phyloP scores from a whole-genome alignment of 2,329 filamentous ascomycete species.

The Aspergillus transmontanensis region DNA sequence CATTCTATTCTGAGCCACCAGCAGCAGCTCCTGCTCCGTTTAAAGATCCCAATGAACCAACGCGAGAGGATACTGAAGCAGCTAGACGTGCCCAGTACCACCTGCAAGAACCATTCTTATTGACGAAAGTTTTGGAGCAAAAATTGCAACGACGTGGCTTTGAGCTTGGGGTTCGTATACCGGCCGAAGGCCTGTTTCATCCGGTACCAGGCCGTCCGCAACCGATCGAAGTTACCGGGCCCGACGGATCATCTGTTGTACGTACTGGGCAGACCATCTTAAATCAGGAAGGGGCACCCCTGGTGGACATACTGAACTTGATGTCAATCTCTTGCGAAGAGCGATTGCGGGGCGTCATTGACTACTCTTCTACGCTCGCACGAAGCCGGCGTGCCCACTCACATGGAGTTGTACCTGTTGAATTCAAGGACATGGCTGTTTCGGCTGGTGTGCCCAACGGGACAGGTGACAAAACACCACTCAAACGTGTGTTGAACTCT shows the following conservation, averaged over 20 bases:
- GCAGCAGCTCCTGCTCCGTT: constrained; percentile 63
- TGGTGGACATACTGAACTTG: constrained; percentile 81
- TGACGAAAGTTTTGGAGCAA: constrained; percentile 60
- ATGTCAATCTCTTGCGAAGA: constrained; percentile 83
- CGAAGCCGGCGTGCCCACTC: constrained; percentile 74
- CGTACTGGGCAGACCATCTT: constrained; percentile 72
- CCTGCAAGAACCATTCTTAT: constrained; percentile 72
- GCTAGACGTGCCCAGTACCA: constrained; percentile 67
- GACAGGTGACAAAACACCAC: constrained; percentile 33
- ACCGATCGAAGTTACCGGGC: constrained; percentile 55
- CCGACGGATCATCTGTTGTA: constrained; percentile 64
- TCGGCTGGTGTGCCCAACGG: constrained; percentile 32
- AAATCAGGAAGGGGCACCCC: constrained; percentile 65
- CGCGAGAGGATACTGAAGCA: constrained; percentile 64
- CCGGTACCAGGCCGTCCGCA: constrained; percentile 45
- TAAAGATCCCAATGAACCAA: constrained; percentile 66
- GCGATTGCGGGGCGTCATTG: constrained; percentile 71
- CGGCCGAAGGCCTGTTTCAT: constrained; percentile 58
- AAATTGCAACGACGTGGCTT: constrained; percentile 60
- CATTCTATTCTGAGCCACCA: constrained; percentile 67
- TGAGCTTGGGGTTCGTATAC: constrained; percentile 61
- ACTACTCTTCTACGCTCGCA: constrained; percentile 73
- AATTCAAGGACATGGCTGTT: constrained; percentile 72
- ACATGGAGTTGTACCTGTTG: constrained; percentile 74
- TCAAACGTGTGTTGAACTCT: constrained; percentile 41